These are phyloP conservation scores for Metrosideros polymorpha DNA, from an alignment of 441 rosid species.

Conservation along the genomic window DNA sequence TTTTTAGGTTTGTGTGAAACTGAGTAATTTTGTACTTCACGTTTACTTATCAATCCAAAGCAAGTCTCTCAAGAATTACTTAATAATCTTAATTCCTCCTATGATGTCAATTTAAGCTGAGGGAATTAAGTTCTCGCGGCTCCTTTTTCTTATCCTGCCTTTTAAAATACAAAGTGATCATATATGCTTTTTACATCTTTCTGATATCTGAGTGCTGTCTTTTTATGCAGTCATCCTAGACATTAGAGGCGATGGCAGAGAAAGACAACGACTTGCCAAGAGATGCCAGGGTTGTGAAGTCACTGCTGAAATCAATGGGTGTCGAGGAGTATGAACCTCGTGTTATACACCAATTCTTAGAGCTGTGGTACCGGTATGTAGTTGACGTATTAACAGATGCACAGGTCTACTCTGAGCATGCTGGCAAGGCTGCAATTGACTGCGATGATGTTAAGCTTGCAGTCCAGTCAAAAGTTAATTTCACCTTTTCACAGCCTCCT, in stretches of 20 bases:
- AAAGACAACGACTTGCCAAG: constrained; percentile 77
- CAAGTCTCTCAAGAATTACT: background rate
- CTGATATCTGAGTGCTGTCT: background rate
- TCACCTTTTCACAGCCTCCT: constrained; percentile 89
- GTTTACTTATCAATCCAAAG: background rate
- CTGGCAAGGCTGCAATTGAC: constrained; percentile 62
- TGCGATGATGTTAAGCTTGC: constrained; percentile 88
- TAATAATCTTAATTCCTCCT: background rate
- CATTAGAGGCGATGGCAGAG: constrained; percentile 43
- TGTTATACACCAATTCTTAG: constrained; percentile 74
- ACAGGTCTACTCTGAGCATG: constrained; percentile 87
- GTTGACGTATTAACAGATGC: constrained; percentile 80
- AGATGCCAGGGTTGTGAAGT: constrained; percentile 78
- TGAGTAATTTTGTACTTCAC: background rate
- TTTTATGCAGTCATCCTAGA: constrained; percentile 1
- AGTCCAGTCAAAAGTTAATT: constrained; percentile 76
- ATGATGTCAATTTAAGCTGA: background rate
- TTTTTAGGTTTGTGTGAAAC: background rate
- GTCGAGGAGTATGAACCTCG: constrained; percentile 89
- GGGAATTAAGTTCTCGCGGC: background rate
- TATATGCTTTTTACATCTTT: background rate
- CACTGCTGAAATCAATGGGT: constrained; percentile 92
- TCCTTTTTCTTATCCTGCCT: background rate
- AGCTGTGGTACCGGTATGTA: constrained; percentile 82
- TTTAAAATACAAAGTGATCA: background rate